Base-by-base conservation (phyloP, 2,329 filamentous ascomycete species). In the Fusarium duplospermum region DNA sequence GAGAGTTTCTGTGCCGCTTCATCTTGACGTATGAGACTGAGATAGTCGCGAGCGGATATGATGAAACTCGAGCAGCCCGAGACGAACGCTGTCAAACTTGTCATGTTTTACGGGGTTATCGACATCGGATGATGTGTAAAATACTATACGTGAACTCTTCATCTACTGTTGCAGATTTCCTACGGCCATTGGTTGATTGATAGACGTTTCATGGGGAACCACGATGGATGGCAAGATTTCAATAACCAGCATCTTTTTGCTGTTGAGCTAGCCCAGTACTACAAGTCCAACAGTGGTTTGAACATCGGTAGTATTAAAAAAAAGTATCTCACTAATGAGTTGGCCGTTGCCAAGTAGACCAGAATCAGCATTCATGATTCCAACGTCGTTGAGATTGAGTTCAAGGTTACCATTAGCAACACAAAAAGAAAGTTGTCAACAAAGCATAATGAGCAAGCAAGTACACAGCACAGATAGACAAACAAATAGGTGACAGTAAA, bases 401-500 rank as follows among this genome's bases (percentile, higher is more conserved):
- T 27, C 20, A 36, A 38, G 14, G 20, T 36, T 29, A 13, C 29
- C n/a, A 24, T 27, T 36, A 60, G 35, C 35, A 42, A 27, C 35
- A 61, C 20, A 13, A 50, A 27, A 10, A 52, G 16, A 31, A 29
- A 14, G 18, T 8, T n/a, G 22, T 4, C 24, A 35, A 20, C 20
- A 58, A 27, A n/a, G 36, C 8, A 20, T 14, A 18, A 33, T 20
- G 45, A 35, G 16, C 24, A 35, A 10, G 14, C 2, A 7, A 20
- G 31, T 11, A 33, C n/a, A n/a, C n/a, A 11, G 10, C 29, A 33
- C 31, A 33, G 14, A 8, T 18, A 40, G 20, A 45, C 18, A 24
- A 11, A n/a, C 47, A 52, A 29, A 29, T 16, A 22, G 36, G 57
- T 72, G 72, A 71, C 73, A 75, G 70, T 67, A 66, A 62, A 65